Base-by-base conservation (phyloP, 257 asterid genomes). In the Cinchona pubescens region DNA sequence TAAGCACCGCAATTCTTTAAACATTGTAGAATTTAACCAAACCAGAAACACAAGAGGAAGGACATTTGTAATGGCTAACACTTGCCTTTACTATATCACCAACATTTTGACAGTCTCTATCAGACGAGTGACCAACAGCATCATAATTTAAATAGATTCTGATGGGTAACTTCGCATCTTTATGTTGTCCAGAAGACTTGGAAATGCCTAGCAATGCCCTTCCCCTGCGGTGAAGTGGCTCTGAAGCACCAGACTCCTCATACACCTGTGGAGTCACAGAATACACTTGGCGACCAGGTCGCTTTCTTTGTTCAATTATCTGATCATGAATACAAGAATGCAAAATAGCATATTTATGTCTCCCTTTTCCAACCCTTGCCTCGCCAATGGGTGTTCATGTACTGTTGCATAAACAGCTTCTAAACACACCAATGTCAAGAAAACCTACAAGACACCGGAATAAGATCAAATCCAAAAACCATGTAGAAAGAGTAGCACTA, bases 321-420 rank as follows among this genome's bases (percentile, higher is more conserved):
- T 90, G 96, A 82, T 93, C 98, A 77, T 93, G 98, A 71, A 93
- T 93, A 79, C 98, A 93, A 76, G 98, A 90, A 84, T 93, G 98
- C 16, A 96, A 82, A 76, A 79, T 61, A 61, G 82, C 75, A 74
- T 73, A 77, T 32, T 85, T 83, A 35, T n/a, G n/a, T 81, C 83
- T 69, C 80, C 84, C 74, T 83, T 79, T 76, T 87, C 86, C 56
- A 75, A 35, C 66, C 79, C 87, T 51, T 82, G 83, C 76, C 87
- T 82, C 69, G 76, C 83, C 82, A 84, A 75, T 48, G 69, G 69
- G 78, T 81, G 82, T 48, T 84, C 90, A 46, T 76, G 79, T 45
- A 83, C 32, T 51, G 92, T 77, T 48, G 85, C 91, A 68, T 77
- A 79, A 66, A 87, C 84, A 80, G 85, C 87, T 79, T 87, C 87